A percentile compares a stretch with the other conserved stretches of the same genome.
phyloP scores from a whole-genome alignment of 2,329 filamentous ascomycete species.

The Cytospora chrysosperma region DNA sequence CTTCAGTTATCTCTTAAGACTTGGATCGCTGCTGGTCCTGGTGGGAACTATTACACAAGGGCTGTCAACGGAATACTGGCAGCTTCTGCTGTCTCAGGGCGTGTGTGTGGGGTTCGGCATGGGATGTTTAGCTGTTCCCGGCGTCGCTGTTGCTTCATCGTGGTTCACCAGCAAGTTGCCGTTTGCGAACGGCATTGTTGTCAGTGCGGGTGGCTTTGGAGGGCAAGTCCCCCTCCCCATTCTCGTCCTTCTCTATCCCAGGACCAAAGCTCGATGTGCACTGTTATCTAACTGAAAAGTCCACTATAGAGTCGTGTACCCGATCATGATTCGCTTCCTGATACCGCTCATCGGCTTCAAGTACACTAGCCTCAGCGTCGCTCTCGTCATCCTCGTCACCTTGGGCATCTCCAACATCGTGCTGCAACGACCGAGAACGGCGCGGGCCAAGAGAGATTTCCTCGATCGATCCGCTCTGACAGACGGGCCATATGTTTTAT shows the following conservation, averaged over 20 bases:
- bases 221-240: not conserved
- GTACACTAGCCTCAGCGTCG: conserved; percentile 16
- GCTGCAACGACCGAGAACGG: conserved; percentile 5
- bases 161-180: conserved; percentile 40
- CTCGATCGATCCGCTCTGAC: conserved; percentile 18
- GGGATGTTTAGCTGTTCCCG: conserved; percentile 38
- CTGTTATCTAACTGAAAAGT: not conserved
- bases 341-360: conserved; percentile 20
- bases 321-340: conserved; percentile 21
- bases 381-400: conserved; percentile 18
- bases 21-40: conserved; percentile 37
- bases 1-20: conserved; percentile 37
- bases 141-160: conserved; percentile 37
- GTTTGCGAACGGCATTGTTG: conserved; percentile 34
- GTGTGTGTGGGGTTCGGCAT: conserved; percentile 39
- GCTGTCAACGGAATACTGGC: conserved; percentile 45
- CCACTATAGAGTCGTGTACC: conserved; percentile 18
- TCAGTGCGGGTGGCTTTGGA: conserved; percentile 26
- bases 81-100: conserved; percentile 39
- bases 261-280: not conserved
- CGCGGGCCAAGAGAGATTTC: conserved; percentile 16
- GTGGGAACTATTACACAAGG: conserved; percentile 45
- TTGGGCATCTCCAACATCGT: conserved; percentile 19
- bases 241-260: not conserved
- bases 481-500: conserved; percentile 25